Evolutionary conservation across 73 alveolate genomes (phyloP), one percentile per base, ranked within the genome.

Genomic region (Paraurostyla sp.): DNA sequence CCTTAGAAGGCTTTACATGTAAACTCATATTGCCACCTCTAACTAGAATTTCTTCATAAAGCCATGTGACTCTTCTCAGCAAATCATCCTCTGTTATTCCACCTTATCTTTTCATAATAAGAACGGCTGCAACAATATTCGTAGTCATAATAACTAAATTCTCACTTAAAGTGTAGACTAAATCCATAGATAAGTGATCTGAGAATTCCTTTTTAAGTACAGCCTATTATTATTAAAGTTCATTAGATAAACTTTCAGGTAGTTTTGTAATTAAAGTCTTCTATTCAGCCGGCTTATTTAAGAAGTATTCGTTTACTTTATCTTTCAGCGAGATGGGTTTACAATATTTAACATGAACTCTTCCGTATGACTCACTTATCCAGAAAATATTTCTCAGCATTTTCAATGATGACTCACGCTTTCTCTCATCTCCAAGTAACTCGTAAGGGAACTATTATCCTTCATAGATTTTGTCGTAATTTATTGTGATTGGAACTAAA

Each of bases 401-500:
- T 80, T 98, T 94, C 0, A 87, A 22, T 7, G 93, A 50, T 23
- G 97, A 88, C 65, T 93, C 98, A 68, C 93, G 92, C 11, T 91
- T 96, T 29, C 92, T 93, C 59, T 95, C 95, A 73, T 95, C 98
- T 36, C 99, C 99, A n/a, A 95, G 81, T 35, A 96, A 88, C 89
- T 96, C 99, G 33, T 60, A 78, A 33, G 99, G 98, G 93, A 95
- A 96, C 13, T 97, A 91, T 27, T 96, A 94, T 16, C 97, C 99
- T 82, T 96, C 99, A 50, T 91, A 84, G 4, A 96, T 98, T 63
- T 95, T 93, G 32, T 95, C 97, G 71, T 96, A 96, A 83, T 95
- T 96, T 71, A 96, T 92, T 2, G 98, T 93, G 65, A 95, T 83
- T 59, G 99, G 99, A 20, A 95, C 93, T 35, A 96, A 84, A 46